Evolutionary conservation across 345 rosid genomes (phyloP), one percentile per base, ranked within the genome.

Genomic region (Triadica sebifera): DNA sequence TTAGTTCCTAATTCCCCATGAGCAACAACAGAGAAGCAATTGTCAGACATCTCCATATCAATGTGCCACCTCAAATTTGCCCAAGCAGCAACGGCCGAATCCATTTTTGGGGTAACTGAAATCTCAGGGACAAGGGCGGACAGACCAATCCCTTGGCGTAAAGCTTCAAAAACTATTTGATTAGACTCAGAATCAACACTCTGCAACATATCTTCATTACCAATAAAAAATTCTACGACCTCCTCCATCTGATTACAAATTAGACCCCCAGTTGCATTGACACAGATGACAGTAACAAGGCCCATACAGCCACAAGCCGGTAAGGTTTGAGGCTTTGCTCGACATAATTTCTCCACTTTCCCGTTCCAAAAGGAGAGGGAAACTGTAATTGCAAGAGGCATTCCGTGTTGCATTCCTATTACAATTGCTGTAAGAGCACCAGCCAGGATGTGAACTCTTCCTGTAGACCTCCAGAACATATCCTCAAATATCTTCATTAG

Each of bases 231-330:
- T 24, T 53, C 22, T 6, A 65, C 5, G 51, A 65, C 70, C 53
- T 74, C 70, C 52, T 64, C 64, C 52, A 52, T 46, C 16, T 50
- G 13, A 9, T 45, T 45, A 45, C 66, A 59, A 12, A 15, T 20
- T n/a, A 38, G 4, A 0, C 53, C 62, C 4, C 71, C 52, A 16
- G 53, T 34, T 49, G 67, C 71, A 16, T 78, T 51, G 1, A 72
- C 64, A 47, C 81, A 81, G 51, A 78, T 50, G 59, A 69, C 75
- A 10, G 79, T 65, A 55, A 61, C 77, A 52, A 72, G 71, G 16
- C 84, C 77, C 81, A 75, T 78, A n/a, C 72, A 63, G 15, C 71
- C 63, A 63, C 81, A 67, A 22, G 79, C 84, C 13, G 79, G 75
- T 34, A 75, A 69, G 71, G 75, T 78, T 66, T 75, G 81, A 72